Evolutionary conservation across 2,329 filamentous ascomycete species (phyloP), one percentile per base, ranked within the genome.

Genomic region (Xylaria hypoxylon): DNA sequence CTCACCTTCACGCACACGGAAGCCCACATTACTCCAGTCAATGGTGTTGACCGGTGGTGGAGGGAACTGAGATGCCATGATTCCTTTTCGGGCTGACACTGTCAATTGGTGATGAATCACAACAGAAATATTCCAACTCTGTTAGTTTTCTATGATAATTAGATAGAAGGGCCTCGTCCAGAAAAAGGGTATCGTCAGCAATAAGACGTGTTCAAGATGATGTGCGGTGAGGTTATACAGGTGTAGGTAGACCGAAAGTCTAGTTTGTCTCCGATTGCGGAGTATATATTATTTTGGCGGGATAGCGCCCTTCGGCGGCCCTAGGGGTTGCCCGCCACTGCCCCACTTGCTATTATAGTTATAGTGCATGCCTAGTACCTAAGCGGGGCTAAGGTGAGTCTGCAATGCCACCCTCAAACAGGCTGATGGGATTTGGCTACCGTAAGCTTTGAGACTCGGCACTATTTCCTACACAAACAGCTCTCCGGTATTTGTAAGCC

Each of bases 21-120:
- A 98, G 77, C 95, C 95, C 71, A 98, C 89, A 76, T 97, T 91
- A 79, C 87, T 88, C 95, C 95, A 98, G 85, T 98, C 94, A 82
- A 97, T 95, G 70, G 91, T 91, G 76, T 88, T 89, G 72, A 92
- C 89, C 3, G 92, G 90, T 11, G 91, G 88, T 33, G 93, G 93
- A 71, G 93, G 93, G 77, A 94, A 95, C 44, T 42, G 35, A 45
- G 82, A 68, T 59, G 83, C 74, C 84, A 87, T 71, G n/a, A 26
- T 64, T 55, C 6, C 26, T 53, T 58, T 38, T 13, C 19, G 45
- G 10, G 26, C 24, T 33, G 11, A n/a, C 5, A 26, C 7, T 15
- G 11, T 22, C 22, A 22, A 48, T 45, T 51, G 38, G 51, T 4
- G n/a, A 52, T 48, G 4, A 15, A 48, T 19, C 26, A 24, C 19